Conservation (phyloP, 140 eudicot species). For the Stevia rebaudiana region DNA sequence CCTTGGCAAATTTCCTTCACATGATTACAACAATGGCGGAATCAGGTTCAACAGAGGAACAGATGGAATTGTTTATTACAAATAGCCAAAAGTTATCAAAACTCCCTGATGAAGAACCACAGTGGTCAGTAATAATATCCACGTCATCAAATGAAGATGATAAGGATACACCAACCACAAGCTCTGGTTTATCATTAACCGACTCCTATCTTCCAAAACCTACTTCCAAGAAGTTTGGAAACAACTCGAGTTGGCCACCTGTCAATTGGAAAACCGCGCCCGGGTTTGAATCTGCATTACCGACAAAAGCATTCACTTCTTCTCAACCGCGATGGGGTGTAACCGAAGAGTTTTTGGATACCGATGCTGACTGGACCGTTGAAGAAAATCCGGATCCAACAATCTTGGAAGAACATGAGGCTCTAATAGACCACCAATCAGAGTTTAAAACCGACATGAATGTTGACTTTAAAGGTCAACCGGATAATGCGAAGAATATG, state of each 20-base stretch:
- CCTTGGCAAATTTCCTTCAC: slow-evolving; percentile 86
- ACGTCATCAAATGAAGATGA: slow-evolving; percentile 27
- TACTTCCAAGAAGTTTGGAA: slow-evolving; percentile 29
- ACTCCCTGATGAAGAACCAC: slow-evolving; percentile 67
- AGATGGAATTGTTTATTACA: slow-evolving; percentile 59
- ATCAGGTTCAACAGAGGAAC: slow-evolving; percentile 79
- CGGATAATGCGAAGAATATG: slow-evolving; percentile 12
- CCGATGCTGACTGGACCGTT: slow-evolving; percentile 22
- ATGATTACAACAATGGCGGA: slow-evolving; percentile 87
- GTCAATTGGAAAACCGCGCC: slow-evolving; percentile 84
- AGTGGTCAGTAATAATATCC: slow-evolving; percentile 55
- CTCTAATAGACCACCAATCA: slow-evolving; percentile 9
- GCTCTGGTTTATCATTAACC: slow-evolving; percentile 19
- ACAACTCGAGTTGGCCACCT: slow-evolving; percentile 75
- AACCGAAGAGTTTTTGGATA: slow-evolving; percentile 5
- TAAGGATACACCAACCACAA: slow-evolving; percentile 18
- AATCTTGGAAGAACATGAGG: slow-evolving; percentile 35
- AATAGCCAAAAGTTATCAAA: slow-evolving; percentile 67
- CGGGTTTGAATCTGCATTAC: slow-evolving; percentile 42
- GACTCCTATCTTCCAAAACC: slow-evolving; percentile 29
- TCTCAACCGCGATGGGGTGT: slow-evolving; percentile 5
- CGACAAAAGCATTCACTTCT: slow-evolving; percentile 19
- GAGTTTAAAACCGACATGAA: slow-evolving; percentile 7
- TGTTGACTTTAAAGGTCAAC: slow-evolving; percentile 9
- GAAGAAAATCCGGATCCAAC: slow-evolving; percentile 24